These are phyloP conservation scores for Dioszegia crocea DNA, from an alignment of 768 basidiomycete species.

Conservation along the genomic window DNA sequence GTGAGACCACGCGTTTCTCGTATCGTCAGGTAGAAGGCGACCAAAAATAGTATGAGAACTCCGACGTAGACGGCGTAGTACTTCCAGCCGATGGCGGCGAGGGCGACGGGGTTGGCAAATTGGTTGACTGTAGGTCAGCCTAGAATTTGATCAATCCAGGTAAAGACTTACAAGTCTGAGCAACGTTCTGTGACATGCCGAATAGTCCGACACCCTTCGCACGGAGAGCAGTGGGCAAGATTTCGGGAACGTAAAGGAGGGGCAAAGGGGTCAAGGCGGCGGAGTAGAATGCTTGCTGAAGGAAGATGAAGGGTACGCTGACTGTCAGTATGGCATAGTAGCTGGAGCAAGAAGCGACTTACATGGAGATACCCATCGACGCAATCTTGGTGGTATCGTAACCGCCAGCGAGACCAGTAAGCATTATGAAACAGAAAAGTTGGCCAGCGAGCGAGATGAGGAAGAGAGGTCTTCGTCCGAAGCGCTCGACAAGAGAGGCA, in stretches of 20 bases:
- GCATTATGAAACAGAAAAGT: constrained; percentile 21
- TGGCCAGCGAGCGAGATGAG: constrained; percentile 32
- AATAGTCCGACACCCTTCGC: constrained; percentile 13
- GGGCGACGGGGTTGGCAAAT: constrained; percentile 24
- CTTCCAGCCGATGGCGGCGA: constrained; percentile 22
- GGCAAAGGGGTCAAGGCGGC: constrained; percentile 3
- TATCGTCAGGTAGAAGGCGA: constrained; percentile 17
- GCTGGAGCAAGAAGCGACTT: neutral
- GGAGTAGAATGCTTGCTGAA: constrained; percentile 2
- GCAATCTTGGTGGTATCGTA: constrained; percentile 6
- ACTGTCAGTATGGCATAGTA: neutral
- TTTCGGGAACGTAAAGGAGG: constrained; percentile 6
- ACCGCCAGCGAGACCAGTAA: constrained; percentile 29
- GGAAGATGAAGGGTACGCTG: constrained; percentile 11
- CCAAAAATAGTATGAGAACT: constrained; percentile 11
- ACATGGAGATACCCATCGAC: constrained; percentile 1
- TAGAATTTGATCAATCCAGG: too few relatives aligned
- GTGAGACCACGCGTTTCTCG: constrained; percentile 18
- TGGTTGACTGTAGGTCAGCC: constrained; percentile 10
- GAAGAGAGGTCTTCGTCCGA: constrained; percentile 30
- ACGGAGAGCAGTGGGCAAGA: constrained; percentile 10
- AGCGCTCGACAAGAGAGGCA: constrained; percentile 23
- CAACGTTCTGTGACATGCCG: neutral
- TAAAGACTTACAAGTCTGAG: constrained; percentile 1
- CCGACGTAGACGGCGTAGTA: constrained; percentile 28